A percentile compares a stretch with the other conserved stretches of the same genome.
Conservation (phyloP, 2,329 filamentous ascomycete species). For the Raffaelea albimanens region DNA sequence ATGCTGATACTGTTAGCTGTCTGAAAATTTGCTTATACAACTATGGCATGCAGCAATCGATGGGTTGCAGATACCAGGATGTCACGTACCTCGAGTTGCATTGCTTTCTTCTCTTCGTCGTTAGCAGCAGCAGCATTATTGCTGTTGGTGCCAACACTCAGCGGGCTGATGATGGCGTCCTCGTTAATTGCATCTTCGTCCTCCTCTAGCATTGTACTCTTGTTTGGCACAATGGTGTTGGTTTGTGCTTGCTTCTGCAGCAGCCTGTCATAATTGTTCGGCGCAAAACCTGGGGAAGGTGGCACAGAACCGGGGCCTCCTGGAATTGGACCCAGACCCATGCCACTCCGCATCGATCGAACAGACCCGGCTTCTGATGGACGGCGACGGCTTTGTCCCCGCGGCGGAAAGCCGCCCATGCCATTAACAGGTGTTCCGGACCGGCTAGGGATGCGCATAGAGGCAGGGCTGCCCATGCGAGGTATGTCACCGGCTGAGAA, state of each 20-base stretch:
- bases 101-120: slow-evolving; percentile 37
- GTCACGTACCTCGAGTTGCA: slow-evolving; percentile 29
- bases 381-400: slow-evolving; percentile 42
- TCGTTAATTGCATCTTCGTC: slow-evolving; percentile 59
- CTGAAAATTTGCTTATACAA: too few species aligned
- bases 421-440: slow-evolving; percentile 53
- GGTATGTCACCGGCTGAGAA: slow-evolving; percentile 64
- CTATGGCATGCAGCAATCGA: too few species aligned
- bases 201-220: slow-evolving; percentile 95
- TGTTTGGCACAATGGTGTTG: slow-evolving; percentile 95
- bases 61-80: too few species aligned
- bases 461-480: slow-evolving; percentile 59
- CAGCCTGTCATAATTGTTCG: slow-evolving; percentile 63
- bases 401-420: slow-evolving; percentile 33
- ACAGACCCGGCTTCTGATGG: slow-evolving; percentile 57
- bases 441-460: slow-evolving; percentile 48
- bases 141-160: slow-evolving; percentile 25
- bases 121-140: slow-evolving; percentile 32
- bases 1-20: slow-evolving; percentile 1
- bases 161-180: slow-evolving; percentile 25
- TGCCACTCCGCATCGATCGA: slow-evolving; percentile 28
- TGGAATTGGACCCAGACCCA: slow-evolving; percentile 13
- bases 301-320: slow-evolving; percentile 30
- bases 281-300: slow-evolving; percentile 47
- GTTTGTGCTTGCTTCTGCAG: slow-evolving; percentile 85